Evolutionary conservation across 2,329 filamentous ascomycete genomes (phyloP).

Genomic region (Cyphellophora attinorum): DNA sequence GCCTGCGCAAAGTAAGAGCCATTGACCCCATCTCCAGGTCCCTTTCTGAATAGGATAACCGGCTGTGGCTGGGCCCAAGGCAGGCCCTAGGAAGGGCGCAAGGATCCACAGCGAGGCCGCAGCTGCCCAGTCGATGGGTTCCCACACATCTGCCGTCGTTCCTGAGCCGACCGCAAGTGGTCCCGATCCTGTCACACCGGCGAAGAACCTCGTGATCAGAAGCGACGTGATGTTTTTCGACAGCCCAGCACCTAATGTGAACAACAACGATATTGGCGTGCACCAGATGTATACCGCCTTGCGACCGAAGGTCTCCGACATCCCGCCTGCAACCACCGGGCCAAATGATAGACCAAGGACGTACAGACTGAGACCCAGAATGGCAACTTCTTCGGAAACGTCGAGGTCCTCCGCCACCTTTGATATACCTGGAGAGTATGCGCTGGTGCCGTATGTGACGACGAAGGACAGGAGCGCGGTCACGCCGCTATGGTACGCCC

Average conservation of each 20-base stretch:
- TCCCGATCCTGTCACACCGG: constrained; percentile 61
- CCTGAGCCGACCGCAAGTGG: constrained; percentile 60
- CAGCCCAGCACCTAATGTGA: constrained; percentile 32
- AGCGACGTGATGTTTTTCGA: constrained; percentile 59
- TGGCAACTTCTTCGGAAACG: constrained; percentile 21
- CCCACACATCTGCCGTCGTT: constrained; percentile 54
- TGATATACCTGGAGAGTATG: constrained; percentile 29
- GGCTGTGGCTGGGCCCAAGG: constrained; percentile 59
- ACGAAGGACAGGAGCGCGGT: constrained; percentile 15
- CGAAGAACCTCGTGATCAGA: constrained; percentile 65
- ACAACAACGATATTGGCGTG: constrained; percentile 52
- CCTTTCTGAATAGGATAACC: constrained; percentile 55
- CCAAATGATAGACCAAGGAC: constrained; percentile 65
- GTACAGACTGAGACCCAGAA: constrained; percentile 59
- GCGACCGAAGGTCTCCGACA: constrained; percentile 63
- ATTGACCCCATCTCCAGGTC: constrained; percentile 67
- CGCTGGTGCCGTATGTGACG: constrained; percentile 23
- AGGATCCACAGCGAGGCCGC: constrained; percentile 47
- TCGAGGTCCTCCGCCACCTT: constrained; percentile 44
- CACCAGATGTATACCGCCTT: constrained; percentile 60
- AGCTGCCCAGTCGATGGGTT: constrained; percentile 43
- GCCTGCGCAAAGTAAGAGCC: constrained; percentile 55
- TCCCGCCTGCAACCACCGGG: constrained; percentile 61
- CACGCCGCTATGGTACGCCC: constrained; percentile 25
- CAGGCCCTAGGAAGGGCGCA: constrained; percentile 57